phyloP scores from a whole-genome alignment of 768 basidiomycete genomes.

The Lactifluus echinatus region DNA sequence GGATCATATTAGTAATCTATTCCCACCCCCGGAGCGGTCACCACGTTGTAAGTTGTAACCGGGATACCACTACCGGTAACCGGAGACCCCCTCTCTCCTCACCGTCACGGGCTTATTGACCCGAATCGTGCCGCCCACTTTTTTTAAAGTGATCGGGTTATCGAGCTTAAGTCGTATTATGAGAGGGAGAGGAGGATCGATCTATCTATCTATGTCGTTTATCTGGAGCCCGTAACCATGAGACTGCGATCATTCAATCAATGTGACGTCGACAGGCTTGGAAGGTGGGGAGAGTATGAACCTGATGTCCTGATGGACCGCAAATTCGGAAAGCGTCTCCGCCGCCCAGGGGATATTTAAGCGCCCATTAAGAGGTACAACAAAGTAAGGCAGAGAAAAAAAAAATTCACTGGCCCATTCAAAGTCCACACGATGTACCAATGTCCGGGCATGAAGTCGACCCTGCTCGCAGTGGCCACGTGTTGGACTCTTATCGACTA shows the following conservation, averaged over 20 bases:
- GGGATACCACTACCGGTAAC: background rate
- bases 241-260: constrained; percentile 4
- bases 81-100: background rate
- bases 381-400: background rate
- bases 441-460: too few relatives aligned
- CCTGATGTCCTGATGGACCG: background rate
- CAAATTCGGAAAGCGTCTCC: background rate
- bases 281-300: background rate
- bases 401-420: background rate
- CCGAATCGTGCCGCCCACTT: background rate
- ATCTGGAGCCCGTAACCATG: background rate
- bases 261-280: background rate
- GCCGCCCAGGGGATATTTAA: background rate
- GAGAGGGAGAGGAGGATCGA: background rate
- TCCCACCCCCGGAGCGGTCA: background rate
- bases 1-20: background rate
- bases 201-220: background rate
- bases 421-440: background rate
- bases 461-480: too few relatives aligned
- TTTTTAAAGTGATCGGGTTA: too few relatives aligned
- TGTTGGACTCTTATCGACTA: background rate
- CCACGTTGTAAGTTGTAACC: background rate
- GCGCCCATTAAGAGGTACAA: background rate
- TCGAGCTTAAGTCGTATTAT: background rate
- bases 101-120: background rate